Percentiles rank a stretch among this genome's conserved stretches.
phyloP scores from a whole-genome alignment of 2,329 filamentous ascomycete genomes.

The Cryphonectria parasitica region DNA sequence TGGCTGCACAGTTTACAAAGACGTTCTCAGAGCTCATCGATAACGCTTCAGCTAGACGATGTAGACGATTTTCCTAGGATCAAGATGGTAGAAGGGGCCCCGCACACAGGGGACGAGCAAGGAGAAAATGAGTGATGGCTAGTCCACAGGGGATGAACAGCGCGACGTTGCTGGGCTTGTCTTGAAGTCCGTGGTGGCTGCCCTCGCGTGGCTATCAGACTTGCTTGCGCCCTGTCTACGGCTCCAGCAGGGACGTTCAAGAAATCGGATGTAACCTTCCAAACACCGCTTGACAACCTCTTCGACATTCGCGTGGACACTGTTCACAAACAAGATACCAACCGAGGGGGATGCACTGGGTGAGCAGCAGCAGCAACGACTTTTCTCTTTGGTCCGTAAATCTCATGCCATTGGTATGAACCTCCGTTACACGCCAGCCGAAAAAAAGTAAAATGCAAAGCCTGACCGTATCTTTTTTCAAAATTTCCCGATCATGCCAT shows the following conservation, averaged over 20 bases:
- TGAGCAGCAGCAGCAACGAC: background rate
- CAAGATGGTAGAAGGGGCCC: too few relatives aligned
- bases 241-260: background rate
- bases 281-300: background rate
- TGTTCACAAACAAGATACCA: background rate
- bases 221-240: background rate
- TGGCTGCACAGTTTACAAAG: background rate
- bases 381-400: constrained; percentile 28
- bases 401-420: constrained; percentile 42
- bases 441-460: constrained; percentile 36
- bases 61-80: background rate
- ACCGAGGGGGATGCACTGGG: background rate
- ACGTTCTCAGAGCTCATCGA: too few relatives aligned
- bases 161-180: background rate
- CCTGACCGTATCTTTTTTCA: constrained; percentile 26
- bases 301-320: background rate
- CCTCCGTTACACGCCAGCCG: constrained; percentile 40
- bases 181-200: too few relatives aligned
- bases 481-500: constrained; percentile 25
- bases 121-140: background rate
- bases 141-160: background rate
- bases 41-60: background rate
- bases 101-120: too few relatives aligned
- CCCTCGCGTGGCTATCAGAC: background rate
- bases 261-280: background rate